Conservation (phyloP, 2,329 filamentous ascomycete species). For the Fusarium torreyae region DNA sequence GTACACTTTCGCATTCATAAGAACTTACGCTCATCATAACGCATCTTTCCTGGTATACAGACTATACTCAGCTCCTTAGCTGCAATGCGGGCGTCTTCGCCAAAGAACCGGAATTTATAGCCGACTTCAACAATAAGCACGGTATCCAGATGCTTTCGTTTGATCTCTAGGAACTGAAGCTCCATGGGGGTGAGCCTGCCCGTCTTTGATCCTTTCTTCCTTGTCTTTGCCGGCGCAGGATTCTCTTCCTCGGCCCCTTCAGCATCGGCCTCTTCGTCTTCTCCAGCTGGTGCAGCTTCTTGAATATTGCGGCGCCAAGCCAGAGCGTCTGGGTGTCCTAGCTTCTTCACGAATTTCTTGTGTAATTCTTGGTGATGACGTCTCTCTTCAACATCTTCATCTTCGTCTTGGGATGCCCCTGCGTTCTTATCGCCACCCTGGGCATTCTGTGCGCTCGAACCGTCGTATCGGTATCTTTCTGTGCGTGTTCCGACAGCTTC, state of each 20-base stretch:
- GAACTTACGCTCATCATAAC: conserved; percentile 86
- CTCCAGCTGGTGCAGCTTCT: conserved; percentile 68
- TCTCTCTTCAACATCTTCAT: conserved; percentile 66
- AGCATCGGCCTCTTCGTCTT: conserved; percentile 72
- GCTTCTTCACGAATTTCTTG: conserved; percentile 88
- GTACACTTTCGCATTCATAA: conserved; percentile 19
- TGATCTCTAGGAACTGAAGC: conserved; percentile 93
- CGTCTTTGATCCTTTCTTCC: conserved; percentile 79
- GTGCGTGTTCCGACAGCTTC: conserved; percentile 58
- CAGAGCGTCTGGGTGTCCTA: conserved; percentile 88
- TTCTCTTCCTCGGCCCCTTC: conserved; percentile 67
- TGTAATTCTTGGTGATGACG: conserved; percentile 81
- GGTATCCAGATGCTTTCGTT: conserved; percentile 90
- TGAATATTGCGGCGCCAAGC: conserved; percentile 73
- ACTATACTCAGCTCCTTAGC: conserved; percentile 94
- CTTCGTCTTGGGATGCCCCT: conserved; percentile 53
- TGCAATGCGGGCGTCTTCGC: conserved; percentile 91
- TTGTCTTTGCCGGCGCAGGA: conserved; percentile 60
- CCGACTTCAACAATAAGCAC: conserved; percentile 94
- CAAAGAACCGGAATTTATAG: conserved; percentile 98
- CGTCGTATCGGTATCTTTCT: conserved; percentile 67
- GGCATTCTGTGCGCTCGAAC: conserved; percentile 57
- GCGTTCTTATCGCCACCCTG: conserved; percentile 50
- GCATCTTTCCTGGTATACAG: conserved; percentile 94
- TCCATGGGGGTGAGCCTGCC: conserved; percentile 95